Evolutionary conservation across 805 yeast genomes (phyloP).

Genomic region (Ogataea salicorniae): DNA sequence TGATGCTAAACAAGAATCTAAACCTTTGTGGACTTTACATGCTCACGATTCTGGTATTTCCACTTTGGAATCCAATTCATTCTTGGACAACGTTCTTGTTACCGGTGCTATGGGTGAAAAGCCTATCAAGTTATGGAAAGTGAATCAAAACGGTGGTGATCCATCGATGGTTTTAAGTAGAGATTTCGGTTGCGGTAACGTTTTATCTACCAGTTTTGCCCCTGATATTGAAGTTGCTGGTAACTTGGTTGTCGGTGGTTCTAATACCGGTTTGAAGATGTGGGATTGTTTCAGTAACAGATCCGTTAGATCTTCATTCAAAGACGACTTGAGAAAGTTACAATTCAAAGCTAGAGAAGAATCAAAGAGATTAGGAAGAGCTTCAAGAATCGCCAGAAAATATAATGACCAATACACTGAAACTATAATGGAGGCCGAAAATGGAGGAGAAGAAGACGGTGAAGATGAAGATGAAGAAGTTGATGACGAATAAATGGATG

Average conservation of each 20-base stretch:
- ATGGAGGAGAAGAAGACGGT: constrained; percentile 57
- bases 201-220: constrained; percentile 75
- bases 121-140: constrained; percentile 81
- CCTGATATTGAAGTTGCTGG: constrained; percentile 82
- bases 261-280: constrained; percentile 73
- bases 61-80: constrained; percentile 63
- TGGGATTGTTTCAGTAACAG: constrained; percentile 89
- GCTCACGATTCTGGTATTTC: constrained; percentile 96
- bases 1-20: constrained; percentile 65
- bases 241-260: constrained; percentile 82
- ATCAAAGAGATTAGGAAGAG: constrained; percentile 50
- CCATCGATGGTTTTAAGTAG: constrained; percentile 90
- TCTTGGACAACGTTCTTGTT: constrained; percentile 66
- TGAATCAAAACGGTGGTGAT: constrained; percentile 30
- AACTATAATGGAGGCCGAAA: constrained; percentile 57
- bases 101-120: constrained; percentile 94
- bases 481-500: not conserved
- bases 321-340: constrained; percentile 47
- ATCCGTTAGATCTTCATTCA: constrained; percentile 68
- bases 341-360: constrained; percentile 54
- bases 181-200: constrained; percentile 93
- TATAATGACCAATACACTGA: constrained; percentile 48
- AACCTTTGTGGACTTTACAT: constrained; percentile 90
- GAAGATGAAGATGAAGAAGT: constrained; percentile 45
- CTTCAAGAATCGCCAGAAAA: constrained; percentile 73